Percentiles rank a stretch among this genome's conserved stretches.
Conservation (phyloP, 306 rosid species). For the Lupinus albus region DNA sequence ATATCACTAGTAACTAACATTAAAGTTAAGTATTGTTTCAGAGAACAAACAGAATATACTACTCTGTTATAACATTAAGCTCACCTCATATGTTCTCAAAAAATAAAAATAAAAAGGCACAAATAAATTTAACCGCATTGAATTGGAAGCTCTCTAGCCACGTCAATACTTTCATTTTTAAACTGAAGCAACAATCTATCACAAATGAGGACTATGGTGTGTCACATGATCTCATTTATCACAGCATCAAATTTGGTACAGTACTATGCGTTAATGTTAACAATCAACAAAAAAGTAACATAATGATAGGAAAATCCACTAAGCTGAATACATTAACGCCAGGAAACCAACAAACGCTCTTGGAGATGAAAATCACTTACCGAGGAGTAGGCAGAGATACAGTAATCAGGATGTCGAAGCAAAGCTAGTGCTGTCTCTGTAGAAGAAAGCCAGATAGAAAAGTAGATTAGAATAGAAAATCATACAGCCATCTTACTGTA, state of each 20-base stretch:
- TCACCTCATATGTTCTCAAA: slow-evolving; percentile 27
- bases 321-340: background rate
- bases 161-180: slow-evolving; percentile 1
- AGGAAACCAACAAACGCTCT: slow-evolving; percentile 31
- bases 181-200: slow-evolving; percentile 27
- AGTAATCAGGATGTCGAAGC: slow-evolving; percentile 93
- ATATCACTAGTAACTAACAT: background rate
- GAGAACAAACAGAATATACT: background rate
- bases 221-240: slow-evolving; percentile 17
- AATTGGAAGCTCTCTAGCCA: slow-evolving; percentile 9
- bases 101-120: slow-evolving; percentile 4
- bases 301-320: background rate
- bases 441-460: slow-evolving; percentile 38
- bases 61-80: slow-evolving; percentile 23
- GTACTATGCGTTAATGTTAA: slow-evolving; percentile 9
- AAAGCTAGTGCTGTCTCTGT: slow-evolving; percentile 89
- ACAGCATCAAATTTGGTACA: background rate
- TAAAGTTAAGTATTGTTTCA: background rate
- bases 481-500: slow-evolving; percentile 16
- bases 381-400: slow-evolving; percentile 86
- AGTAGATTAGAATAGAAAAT: slow-evolving; percentile 37
- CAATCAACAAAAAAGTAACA: slow-evolving; percentile 10
- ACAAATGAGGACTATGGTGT: slow-evolving; percentile 14
- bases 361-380: slow-evolving; percentile 61
- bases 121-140: background rate